Percentiles rank a stretch among this genome's conserved stretches.
Evolutionary conservation across 2,329 filamentous ascomycete genomes (phyloP).

Genomic region (Lecanoromycetidae sp.): DNA sequence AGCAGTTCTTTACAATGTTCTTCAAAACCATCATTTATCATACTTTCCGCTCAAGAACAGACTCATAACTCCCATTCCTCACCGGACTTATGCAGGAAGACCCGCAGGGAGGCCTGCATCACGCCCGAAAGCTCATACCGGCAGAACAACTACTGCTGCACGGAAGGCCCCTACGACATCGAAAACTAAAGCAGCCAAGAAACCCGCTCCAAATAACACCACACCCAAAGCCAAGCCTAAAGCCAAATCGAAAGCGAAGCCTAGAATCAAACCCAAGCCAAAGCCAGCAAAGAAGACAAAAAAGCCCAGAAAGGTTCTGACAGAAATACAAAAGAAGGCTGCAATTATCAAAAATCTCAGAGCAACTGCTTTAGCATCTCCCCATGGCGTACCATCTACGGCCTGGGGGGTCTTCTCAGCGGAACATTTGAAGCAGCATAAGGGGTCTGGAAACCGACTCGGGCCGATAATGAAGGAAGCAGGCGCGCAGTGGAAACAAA

Average conservation of each 20-base stretch:
- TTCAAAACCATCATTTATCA: constrained; percentile 17
- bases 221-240: constrained; percentile 13
- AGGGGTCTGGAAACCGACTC: constrained; percentile 14
- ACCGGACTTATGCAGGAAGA: constrained; percentile 17
- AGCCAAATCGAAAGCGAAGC: constrained; percentile 23
- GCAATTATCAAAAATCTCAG: constrained; percentile 21
- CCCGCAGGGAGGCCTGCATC: constrained; percentile 21
- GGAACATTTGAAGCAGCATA: background rate
- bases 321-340: constrained; percentile 23
- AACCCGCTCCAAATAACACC: constrained; percentile 20
- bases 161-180: constrained; percentile 16
- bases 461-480: constrained; percentile 11
- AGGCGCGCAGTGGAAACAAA: constrained; percentile 23
- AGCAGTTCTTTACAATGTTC: constrained; percentile 1
- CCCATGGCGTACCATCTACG: background rate
- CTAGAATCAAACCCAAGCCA: constrained; percentile 19
- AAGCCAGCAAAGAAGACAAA: constrained; percentile 13
- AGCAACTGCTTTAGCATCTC: constrained; percentile 1
- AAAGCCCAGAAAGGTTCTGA: constrained; percentile 26
- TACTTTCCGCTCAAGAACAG: constrained; percentile 8
- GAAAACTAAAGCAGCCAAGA: constrained; percentile 16
- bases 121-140: constrained; percentile 24
- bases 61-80: constrained; percentile 25
- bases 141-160: constrained; percentile 21
- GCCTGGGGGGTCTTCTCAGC: constrained; percentile 19